Evolutionary conservation across 2,329 filamentous ascomycete species (phyloP), one percentile per base, ranked within the genome.

Genomic region (Talaromyces sp.): DNA sequence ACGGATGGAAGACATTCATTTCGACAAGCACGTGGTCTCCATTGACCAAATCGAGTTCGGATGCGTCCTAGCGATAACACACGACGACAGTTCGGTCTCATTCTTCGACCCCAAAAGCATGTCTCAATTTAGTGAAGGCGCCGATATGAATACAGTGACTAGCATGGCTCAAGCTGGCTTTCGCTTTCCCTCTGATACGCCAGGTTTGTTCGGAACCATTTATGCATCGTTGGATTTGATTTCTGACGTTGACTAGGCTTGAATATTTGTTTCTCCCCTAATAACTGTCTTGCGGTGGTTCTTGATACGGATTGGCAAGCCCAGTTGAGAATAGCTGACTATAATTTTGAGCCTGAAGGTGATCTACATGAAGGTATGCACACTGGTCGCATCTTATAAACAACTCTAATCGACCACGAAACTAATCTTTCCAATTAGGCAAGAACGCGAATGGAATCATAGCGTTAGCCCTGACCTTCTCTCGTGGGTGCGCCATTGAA

Each of bases 161-260:
- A 90, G 87, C 65, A 82, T 96, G 31, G 82, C 89, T 31, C 91
- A 97, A 75, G 88, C 89, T 54, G 92, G 92, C 1, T 96, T 96
- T 76, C 83, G 85, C 6, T 95, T 91, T 73, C 77, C 85, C 3
- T 83, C 88, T 17, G 85, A 88, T 47, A 84, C 86, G 13, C 85
- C 90, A 66, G 89, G 89, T 90, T 29, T 34, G 56, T 29, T 53
- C 13, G 7, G 5, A 49, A 38, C 36, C 5, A 59, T 10, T 3
- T 45, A 5, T 31, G n/a, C 7, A n/a, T 43, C n/a, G 29, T 19
- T 34, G 1, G 53, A 10, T 15, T 31, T 38, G 31, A 17, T 19
- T 49, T 27, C 58, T 65, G 38, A 66, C 58, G 17, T 45, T 40
- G 29, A 31, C 3, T 61, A 78, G 78, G 74, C 54, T 69, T 78